Evolutionary conservation across 1,139 yeast genomes (phyloP).

Genomic region (Yamadazyma triangularis): DNA sequence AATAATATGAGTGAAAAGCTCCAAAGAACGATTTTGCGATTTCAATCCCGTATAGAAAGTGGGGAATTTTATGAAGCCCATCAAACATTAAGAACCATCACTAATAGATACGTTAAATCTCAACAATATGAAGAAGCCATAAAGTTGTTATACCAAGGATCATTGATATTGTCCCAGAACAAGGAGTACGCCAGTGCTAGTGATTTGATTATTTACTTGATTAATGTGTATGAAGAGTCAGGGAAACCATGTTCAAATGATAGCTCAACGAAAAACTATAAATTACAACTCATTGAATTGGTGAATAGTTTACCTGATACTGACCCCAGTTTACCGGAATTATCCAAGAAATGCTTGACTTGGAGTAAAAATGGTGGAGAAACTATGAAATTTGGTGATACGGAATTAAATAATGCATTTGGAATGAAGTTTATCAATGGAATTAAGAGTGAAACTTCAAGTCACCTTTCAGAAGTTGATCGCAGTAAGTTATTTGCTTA

Average conservation of each 20-base stretch:
- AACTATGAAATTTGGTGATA: conserved; percentile 61
- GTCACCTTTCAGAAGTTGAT: conserved; percentile 23
- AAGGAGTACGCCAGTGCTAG: conserved; percentile 76
- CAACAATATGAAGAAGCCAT: conserved; percentile 67
- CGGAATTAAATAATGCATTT: conserved; percentile 67
- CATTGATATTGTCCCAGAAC: conserved; percentile 62
- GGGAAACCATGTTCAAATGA: conserved; percentile 23
- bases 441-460: conserved; percentile 17
- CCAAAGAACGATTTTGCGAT: conserved; percentile 57
- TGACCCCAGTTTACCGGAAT: conserved; percentile 65
- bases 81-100: conserved; percentile 85
- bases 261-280: conserved; percentile 26
- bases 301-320: conserved; percentile 46
- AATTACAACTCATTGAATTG: conserved; percentile 32
- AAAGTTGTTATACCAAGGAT: conserved; percentile 67
- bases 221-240: conserved; percentile 62
- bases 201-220: conserved; percentile 68
- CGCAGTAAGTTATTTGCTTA: conserved; percentile 35
- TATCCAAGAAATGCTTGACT: conserved; percentile 57
- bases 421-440: conserved; percentile 56
- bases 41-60: conserved; percentile 62
- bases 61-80: conserved; percentile 93
- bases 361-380: conserved; percentile 54
- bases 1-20: conserved; percentile 36
- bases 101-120: conserved; percentile 72